phyloP scores from a whole-genome alignment of 192 early-diverging fungal species.

The Phycomyces nitens region DNA sequence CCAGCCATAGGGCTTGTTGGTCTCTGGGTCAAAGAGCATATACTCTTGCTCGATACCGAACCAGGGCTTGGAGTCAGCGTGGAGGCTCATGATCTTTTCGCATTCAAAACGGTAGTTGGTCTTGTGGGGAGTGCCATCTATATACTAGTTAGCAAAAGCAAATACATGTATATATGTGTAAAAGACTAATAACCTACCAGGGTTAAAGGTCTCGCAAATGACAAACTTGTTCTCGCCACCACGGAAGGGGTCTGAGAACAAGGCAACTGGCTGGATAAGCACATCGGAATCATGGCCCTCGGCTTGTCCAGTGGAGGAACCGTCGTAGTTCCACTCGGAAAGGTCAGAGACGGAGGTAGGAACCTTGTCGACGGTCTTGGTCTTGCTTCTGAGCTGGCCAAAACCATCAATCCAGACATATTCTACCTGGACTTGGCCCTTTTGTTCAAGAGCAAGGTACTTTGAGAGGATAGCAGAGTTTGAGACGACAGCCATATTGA shows the following conservation, averaged over 20 bases:
- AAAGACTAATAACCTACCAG: too few species aligned
- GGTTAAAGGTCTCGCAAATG: constrained; percentile 47
- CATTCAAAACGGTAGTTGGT: constrained; percentile 47
- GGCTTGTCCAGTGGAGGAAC: constrained; percentile 51
- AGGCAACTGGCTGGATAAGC: constrained; percentile 42
- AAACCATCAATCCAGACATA: constrained; percentile 55
- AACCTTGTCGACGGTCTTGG: constrained; percentile 39
- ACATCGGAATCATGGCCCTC: constrained; percentile 53
- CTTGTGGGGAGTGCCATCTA: constrained; percentile 50
- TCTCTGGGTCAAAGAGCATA: constrained; percentile 47
- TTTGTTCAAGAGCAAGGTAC: constrained; percentile 50
- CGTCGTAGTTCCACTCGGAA: constrained; percentile 56
- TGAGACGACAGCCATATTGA: constrained; percentile 26
- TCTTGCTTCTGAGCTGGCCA: constrained; percentile 46
- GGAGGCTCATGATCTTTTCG: constrained; percentile 38
- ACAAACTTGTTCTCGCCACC: constrained; percentile 55
- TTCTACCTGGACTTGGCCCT: constrained; percentile 46
- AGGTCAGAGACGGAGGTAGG: constrained; percentile 29
- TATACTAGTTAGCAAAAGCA: too few species aligned
- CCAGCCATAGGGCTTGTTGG: constrained; percentile 46
- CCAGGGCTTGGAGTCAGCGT: constrained; percentile 44
- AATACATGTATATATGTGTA: too few species aligned
- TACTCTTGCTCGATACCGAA: constrained; percentile 61
- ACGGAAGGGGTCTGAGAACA: constrained; percentile 53
- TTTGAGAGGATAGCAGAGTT: constrained; percentile 45